phyloP scores from a whole-genome alignment of 75 land plant genomes.

The Sequoia sempervirens region DNA sequence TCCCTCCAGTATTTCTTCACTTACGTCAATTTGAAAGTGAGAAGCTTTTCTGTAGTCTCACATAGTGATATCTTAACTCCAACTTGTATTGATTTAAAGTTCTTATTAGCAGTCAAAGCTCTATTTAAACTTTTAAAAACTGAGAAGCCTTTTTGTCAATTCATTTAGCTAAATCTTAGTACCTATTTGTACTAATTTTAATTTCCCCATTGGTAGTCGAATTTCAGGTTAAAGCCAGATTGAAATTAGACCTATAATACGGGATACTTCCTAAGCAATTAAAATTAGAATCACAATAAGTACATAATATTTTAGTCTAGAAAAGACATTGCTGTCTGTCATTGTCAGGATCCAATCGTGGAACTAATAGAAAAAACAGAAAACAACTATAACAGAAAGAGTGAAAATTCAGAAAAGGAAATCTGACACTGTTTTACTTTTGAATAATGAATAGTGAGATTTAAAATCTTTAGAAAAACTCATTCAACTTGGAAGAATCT shows the following conservation, averaged over 20 bases:
- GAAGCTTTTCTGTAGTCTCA: neutral
- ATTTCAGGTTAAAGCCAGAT: neutral
- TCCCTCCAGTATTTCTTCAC: neutral
- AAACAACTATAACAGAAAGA: neutral
- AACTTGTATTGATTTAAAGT: neutral
- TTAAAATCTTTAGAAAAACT: neutral
- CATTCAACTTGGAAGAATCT: neutral
- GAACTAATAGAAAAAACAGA: neutral
- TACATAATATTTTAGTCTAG: neutral
- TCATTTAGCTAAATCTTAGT: neutral
- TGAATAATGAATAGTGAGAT: too few species aligned
- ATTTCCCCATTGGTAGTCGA: neutral
- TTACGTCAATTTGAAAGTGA: neutral
- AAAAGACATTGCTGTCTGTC: neutral
- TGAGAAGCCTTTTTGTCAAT: neutral
- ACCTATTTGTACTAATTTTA: neutral
- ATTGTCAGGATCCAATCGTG: neutral
- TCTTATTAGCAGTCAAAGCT: neutral
- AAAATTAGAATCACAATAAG: neutral
- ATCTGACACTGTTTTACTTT: neutral
- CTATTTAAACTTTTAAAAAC: neutral
- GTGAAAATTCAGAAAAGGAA: neutral
- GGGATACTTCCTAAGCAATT: neutral
- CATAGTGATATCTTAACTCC: neutral
- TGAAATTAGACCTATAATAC: neutral